phyloP scores from a whole-genome alignment of 2,329 filamentous ascomycete genomes.

The Mycocentrospora acerina region DNA sequence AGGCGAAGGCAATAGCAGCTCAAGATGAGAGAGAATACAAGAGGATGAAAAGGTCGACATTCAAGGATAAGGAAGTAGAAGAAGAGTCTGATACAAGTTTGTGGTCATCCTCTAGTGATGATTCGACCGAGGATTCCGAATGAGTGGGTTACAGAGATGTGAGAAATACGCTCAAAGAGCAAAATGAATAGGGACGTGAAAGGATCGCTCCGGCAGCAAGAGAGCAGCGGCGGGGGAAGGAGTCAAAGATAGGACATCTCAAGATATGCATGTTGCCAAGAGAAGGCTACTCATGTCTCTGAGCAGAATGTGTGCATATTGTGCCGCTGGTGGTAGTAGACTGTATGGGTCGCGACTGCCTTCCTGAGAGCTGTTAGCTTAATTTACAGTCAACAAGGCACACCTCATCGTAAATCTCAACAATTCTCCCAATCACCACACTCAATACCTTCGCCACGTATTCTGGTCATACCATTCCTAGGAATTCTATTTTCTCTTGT shows the following conservation, averaged over 20 bases:
- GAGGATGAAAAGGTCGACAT: not conserved
- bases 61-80: not conserved
- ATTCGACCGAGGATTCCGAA: slow-evolving; percentile 14
- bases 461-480: too few species aligned
- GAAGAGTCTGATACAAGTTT: not conserved
- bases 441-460: too few species aligned
- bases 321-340: not conserved
- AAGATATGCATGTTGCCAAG: too few species aligned
- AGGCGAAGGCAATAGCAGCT: slow-evolving; percentile 10
- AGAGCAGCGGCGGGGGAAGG: too few species aligned
- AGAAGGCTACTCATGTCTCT: too few species aligned
- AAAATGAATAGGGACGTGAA: too few species aligned
- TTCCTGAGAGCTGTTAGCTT: slow-evolving; percentile 6
- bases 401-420: slow-evolving; percentile 1
- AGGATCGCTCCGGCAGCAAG: too few species aligned
- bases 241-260: too few species aligned
- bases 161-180: too few species aligned
- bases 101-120: slow-evolving; percentile 7
- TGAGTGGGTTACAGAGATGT: not conserved
- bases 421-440: not conserved
- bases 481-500: too few species aligned
- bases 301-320: not conserved
- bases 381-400: slow-evolving; percentile 15
- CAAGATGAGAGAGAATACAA: slow-evolving; percentile 1
- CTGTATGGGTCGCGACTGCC: slow-evolving; percentile 10